Evolutionary conservation across 2,329 filamentous ascomycete genomes (phyloP).

Genomic region (Fusarium duplospermum): DNA sequence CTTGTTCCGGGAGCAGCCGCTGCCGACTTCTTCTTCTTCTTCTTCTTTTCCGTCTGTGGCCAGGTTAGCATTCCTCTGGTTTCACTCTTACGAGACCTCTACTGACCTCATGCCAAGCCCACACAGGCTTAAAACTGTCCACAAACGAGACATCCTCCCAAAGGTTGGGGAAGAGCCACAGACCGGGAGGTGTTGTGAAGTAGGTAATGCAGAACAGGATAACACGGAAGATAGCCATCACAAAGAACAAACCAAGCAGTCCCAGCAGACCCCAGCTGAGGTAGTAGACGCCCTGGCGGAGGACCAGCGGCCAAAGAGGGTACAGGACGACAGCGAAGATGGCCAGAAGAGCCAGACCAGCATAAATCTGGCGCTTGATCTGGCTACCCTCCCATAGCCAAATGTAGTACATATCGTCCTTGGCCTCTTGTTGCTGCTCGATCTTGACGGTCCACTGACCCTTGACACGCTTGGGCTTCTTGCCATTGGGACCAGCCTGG

Average conservation of each 20-base stretch:
- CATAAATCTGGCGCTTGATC: conserved; percentile 93
- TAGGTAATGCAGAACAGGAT: conserved; percentile 95
- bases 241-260: conserved; percentile 92
- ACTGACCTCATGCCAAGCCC: conserved; percentile 97
- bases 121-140: conserved; percentile 94
- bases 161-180: conserved; percentile 98
- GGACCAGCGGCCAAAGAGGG: conserved; percentile 91
- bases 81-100: neutral
- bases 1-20: conserved; percentile 49
- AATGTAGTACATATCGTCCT: conserved; percentile 91
- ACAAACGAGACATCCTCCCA: conserved; percentile 99
- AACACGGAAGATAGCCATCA: conserved; percentile 96
- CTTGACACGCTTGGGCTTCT: conserved; percentile 90
- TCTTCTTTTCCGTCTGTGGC: conserved; percentile 50
- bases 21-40: conserved; percentile 68
- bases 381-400: conserved; percentile 97
- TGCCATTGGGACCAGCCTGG: conserved; percentile 71
- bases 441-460: conserved; percentile 96
- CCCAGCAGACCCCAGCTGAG: conserved; percentile 93
- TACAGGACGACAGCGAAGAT: conserved; percentile 95
- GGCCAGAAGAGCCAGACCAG: conserved; percentile 80
- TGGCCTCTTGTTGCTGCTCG: conserved; percentile 92
- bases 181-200: conserved; percentile 83
- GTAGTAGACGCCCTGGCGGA: conserved; percentile 97
- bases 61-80: conserved; percentile 31